Evolutionary conservation across 116 monocot genomes (phyloP), one percentile per base, ranked within the genome.

Genomic region (Posidonia oceanica): DNA sequence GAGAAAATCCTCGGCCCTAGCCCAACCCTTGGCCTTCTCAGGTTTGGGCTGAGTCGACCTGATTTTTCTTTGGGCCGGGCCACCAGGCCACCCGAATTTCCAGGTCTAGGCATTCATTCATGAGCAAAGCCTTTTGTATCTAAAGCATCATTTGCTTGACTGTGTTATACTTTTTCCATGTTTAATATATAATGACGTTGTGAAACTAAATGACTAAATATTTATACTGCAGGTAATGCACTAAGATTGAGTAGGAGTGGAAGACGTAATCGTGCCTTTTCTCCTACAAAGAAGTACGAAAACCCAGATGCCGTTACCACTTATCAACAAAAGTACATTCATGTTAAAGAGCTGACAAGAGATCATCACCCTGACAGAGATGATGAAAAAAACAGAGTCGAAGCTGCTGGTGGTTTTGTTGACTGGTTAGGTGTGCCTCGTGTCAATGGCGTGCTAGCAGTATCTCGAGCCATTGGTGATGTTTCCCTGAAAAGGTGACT

Each of bases 401-500:
- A 95, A 82, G 83, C 81, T 78, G 72, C 88, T 75, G 94, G 94
- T 71, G 94, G 94, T 36, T 79, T 74, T 82, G 84, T 95, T 71
- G 59, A 87, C 71, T 94, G 90, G 88, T 85, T 83, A 66, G 94
- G 88, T 72, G 88, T 88, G 10, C 61, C 79, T 66, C 81, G 94
- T 65, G 84, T 95, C 59, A 95, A 95, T 76, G 94, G 90, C 20
- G 64, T 91, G 66, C 81, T 95, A 56, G 90, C 91, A 37, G 76
- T 95, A 59, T 91, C 94, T 74, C 80, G 94, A 64, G 83, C 91
- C 59, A 95, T 95, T 79, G 94, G 94, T 82, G 94, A 95, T 80
- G 68, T 95, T 36, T 66, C 77, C 14, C 88, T 84, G 58, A 95
- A 95, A 71, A 86, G 71, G 94, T 91, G 72, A 55, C 38, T 48